Base-by-base conservation (phyloP, 495 filamentous ascomycete species). In the Aspergillus asperescens region DNA sequence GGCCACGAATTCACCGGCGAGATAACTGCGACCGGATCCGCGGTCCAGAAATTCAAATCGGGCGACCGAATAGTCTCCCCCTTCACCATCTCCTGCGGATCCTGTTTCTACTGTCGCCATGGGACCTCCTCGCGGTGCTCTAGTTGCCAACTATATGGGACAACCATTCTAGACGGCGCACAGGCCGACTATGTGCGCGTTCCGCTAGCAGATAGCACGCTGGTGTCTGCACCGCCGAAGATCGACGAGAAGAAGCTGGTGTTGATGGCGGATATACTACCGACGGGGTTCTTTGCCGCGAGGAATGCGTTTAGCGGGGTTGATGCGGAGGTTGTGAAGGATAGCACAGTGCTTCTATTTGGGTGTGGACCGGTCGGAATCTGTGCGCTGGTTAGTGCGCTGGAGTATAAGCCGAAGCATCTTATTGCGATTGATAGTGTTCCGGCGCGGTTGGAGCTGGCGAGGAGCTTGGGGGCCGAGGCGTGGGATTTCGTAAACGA, bases 101-200 rank as follows among this genome's bases (percentile, higher is more conserved):
- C 81, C 23, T 95, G 90, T 67, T 95, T 90, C 77, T 95, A 94
- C 73, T 96, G 91, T 73, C 70, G 12, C 1, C 54, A 60, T n/a
- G 49, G 55, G 0, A 62, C 57, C 37, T 63, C 67, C 1, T 67
- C 63, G n/a, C 64, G 90, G 40, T 95, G 90, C 68, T 69, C 69
- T 7, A 76, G 82, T 38, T 68, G 73, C 15, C 64, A 77, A 28
- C 75, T 95, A 1, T 95, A 89, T 61, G 91, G 91, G n/a, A 81
- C 73, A 12, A 64, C 70, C 1, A 62, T 66, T 5, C 55, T 95
- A 9, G 90, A 95, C 62, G 90, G 90, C 41, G 90, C 78, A 0
- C 90, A 96, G 67, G 90, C 91, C 4, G 88, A 95, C 63, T 96
- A 84, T 64, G 85, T 91, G 19, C 82, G 89, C 3, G 77, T 94